Percentiles rank a stretch among this genome's conserved stretches.
phyloP scores from a whole-genome alignment of 202 grass and related monocot genomes.

The Panicum hallii region DNA sequence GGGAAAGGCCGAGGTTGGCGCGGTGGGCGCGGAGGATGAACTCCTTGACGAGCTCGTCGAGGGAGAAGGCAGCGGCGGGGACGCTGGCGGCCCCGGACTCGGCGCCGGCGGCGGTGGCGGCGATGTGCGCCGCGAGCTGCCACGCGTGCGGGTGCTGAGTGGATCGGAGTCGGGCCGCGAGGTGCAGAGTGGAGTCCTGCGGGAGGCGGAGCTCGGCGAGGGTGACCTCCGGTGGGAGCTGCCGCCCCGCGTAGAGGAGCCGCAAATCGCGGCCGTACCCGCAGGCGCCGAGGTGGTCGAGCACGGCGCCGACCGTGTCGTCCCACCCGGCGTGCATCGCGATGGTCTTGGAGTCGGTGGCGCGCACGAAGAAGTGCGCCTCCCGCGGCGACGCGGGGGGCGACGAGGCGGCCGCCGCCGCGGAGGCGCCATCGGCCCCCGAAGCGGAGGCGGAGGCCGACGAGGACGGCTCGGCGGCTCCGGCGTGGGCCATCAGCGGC shows the following conservation, averaged over 20 bases:
- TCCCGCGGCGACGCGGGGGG: background rate
- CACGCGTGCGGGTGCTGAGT: slow-evolving; percentile 73
- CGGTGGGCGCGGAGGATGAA: slow-evolving; percentile 56
- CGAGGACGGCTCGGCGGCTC: slow-evolving; percentile 1
- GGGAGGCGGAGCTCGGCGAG: slow-evolving; percentile 55
- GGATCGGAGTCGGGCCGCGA: slow-evolving; percentile 73
- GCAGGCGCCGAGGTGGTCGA: slow-evolving; percentile 52
- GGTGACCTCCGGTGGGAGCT: slow-evolving; percentile 68
- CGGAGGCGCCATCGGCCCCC: background rate
- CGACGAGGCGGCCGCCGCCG: background rate
- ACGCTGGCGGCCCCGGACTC: background rate
- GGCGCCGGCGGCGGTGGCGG: slow-evolving; percentile 42
- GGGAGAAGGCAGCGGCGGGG: slow-evolving; percentile 25
- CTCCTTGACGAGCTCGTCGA: slow-evolving; percentile 70
- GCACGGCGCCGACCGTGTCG: slow-evolving; percentile 68
- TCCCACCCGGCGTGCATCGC: slow-evolving; percentile 63
- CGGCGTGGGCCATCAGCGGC: slow-evolving; percentile 31
- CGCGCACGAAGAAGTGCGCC: slow-evolving; percentile 88
- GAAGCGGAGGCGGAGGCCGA: slow-evolving; percentile 4
- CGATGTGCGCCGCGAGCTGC: slow-evolving; percentile 83
- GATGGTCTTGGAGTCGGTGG: slow-evolving; percentile 73
- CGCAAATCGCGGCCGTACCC: slow-evolving; percentile 64
- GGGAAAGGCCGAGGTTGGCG: background rate
- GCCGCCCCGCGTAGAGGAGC: slow-evolving; percentile 74
- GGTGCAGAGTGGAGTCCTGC: slow-evolving; percentile 74